Evolutionary conservation across 305 asterid species (phyloP), one percentile per base, ranked within the genome.

Genomic region (Fraxinus floribunda): DNA sequence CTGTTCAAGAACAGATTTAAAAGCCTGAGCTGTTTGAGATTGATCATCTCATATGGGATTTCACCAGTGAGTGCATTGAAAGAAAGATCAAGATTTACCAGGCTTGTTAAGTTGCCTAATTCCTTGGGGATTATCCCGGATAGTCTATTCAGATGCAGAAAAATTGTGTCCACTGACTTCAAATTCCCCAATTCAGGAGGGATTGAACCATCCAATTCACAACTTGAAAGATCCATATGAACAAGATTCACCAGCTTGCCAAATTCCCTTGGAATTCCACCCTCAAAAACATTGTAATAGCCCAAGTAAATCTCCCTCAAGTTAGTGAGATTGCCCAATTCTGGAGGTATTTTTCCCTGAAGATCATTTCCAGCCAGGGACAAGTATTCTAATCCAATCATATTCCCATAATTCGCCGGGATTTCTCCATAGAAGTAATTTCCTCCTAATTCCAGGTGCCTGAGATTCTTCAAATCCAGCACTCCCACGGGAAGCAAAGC

Each of bases 271-370:
- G 99, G 99, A 82, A 96, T 96, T 29, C 99, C 97, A 71, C 98
- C 98, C 0, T 87, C 86, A 80, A 86, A 94, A 10, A 81, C 84
- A 83, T 96, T 94, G 91, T 62, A 88, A 72, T 91, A 83, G 3
- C 99, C 99, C 86, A 96, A 86, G 86, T 92, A 94, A 18, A 96
- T 83, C 90, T 93, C 97, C 79, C 84, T 94, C 86, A 96, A 82
- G 85, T 84, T 92, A 8, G 97, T 93, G 30, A 96, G 91, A 83
- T 96, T 96, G 32, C 98, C 98, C 24, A 96, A 81, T 39, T 92
- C 94, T 70, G 35, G 81, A 0, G 99, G 99, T 83, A 96, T 93
- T 44, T 49, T 85, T 11, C 99, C 99, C 24, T 84, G 85, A 29
- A 96, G 91, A 79, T 91, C 94, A 79, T 96, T 96, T 77, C 99